Percentiles rank a stretch among this genome's conserved stretches.
These are phyloP conservation scores for Candida anglica DNA, from an alignment of 805 yeast genomes.

Conservation along the genomic window DNA sequence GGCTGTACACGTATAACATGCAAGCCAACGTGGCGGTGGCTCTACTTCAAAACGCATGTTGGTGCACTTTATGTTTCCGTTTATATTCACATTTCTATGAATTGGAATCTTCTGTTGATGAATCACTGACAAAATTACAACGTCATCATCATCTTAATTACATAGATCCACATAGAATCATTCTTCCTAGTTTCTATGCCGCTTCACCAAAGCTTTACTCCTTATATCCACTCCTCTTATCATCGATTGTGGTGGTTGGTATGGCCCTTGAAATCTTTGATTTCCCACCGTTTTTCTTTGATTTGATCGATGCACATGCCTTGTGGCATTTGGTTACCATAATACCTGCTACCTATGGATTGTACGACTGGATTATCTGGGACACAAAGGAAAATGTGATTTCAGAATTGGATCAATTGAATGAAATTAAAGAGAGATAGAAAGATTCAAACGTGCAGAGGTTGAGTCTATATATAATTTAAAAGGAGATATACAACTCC, in stretches of 20 bases:
- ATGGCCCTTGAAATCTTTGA: conserved; percentile 91
- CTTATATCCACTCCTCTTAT: conserved; percentile 34
- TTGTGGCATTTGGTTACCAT: conserved; percentile 92
- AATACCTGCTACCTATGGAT: conserved; percentile 31
- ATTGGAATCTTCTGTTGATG: conserved; percentile 12
- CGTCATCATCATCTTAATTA: conserved; percentile 24
- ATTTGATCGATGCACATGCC: conserved; percentile 85
- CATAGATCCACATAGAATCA: conserved; percentile 14
- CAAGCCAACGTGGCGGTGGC: conserved; percentile 81
- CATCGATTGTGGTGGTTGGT: conserved; percentile 53
- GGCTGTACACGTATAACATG: conserved; percentile 96
- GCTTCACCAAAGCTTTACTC: conserved; percentile 35
- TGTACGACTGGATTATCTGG: conserved; percentile 46
- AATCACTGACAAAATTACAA: conserved; percentile 4
- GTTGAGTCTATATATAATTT: neutral
- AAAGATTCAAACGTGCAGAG: conserved; percentile 3
- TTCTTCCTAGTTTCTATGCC: conserved; percentile 27
- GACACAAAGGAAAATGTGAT: conserved; percentile 32
- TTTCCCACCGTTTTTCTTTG: conserved; percentile 63
- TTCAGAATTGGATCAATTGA: conserved; percentile 8
- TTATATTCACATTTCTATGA: conserved; percentile 29
- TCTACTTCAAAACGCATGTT: conserved; percentile 57
- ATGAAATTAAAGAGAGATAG: conserved; percentile 10
- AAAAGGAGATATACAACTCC: neutral
- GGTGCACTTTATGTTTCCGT: conserved; percentile 25